These are phyloP conservation scores for Eucommia ulmoides DNA, from an alignment of 257 asterid genomes.

Conservation along the genomic window DNA sequence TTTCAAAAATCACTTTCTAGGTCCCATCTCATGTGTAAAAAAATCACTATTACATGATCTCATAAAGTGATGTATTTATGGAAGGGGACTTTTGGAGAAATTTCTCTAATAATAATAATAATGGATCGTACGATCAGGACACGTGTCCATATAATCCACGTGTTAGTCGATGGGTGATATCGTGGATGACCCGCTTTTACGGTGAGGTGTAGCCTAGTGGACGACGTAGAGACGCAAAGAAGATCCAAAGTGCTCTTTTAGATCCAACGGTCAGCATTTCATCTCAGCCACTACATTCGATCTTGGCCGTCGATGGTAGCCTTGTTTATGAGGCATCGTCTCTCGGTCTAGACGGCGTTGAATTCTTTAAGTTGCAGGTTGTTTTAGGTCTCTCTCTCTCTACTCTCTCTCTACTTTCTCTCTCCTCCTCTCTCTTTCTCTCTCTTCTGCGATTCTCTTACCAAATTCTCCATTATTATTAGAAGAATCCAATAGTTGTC, in stretches of 20 bases:
- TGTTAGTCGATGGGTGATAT: too few relatives aligned
- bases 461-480: conserved; percentile 23
- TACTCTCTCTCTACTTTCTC: conserved; percentile 7
- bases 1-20: too few relatives aligned
- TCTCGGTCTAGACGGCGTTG: conserved; percentile 28
- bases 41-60: too few relatives aligned
- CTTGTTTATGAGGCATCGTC: conserved; percentile 20
- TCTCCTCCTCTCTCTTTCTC: conserved; percentile 1
- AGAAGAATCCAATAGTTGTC: conserved; percentile 16
- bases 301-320: conserved; percentile 21
- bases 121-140: too few relatives aligned
- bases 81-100: too few relatives aligned
- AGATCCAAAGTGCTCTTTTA: conserved; percentile 24
- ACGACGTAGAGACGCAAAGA: conserved; percentile 77
- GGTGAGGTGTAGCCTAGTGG: conserved; percentile 36
- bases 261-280: conserved; percentile 32
- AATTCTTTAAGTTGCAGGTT: conserved; percentile 74
- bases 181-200: conserved; percentile 7
- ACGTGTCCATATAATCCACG: too few relatives aligned
- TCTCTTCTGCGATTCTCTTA: conserved; percentile 8
- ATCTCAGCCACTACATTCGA: conserved; percentile 29
- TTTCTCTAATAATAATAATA: too few relatives aligned
- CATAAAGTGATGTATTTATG: too few relatives aligned
- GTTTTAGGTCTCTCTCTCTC: conserved; percentile 40
- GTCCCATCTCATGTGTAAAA: too few relatives aligned